Conservation (phyloP, 225 moss, liverwort and hornwort genomes). For the Sphagnum tenellum region DNA sequence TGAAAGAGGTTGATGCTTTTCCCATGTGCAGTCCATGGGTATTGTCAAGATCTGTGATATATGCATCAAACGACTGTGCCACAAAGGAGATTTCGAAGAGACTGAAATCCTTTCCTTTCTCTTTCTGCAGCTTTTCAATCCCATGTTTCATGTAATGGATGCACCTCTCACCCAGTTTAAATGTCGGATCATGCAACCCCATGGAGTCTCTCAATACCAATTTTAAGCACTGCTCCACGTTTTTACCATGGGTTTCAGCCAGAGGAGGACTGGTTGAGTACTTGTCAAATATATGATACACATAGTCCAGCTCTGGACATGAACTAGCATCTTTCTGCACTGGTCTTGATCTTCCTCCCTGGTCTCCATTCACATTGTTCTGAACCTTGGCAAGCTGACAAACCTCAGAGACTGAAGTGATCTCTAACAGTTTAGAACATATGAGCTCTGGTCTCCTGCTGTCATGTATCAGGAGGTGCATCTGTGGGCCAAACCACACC, state of each 20-base stretch:
- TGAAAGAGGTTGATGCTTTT: too few relatives aligned
- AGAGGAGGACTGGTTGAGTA: slow-evolving; percentile 41
- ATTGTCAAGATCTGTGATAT: too few relatives aligned
- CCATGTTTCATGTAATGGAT: slow-evolving; percentile 9
- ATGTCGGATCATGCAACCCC: too few relatives aligned
- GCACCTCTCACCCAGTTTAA: slow-evolving; percentile 11
- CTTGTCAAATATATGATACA: slow-evolving; percentile 47
- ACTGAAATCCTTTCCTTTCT: slow-evolving; percentile 46
- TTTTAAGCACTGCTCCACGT: too few relatives aligned
- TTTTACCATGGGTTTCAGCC: too few relatives aligned
- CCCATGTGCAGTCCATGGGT: too few relatives aligned
- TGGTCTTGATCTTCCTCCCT: not conserved
- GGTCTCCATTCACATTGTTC: not conserved
- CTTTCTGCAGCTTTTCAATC: slow-evolving; percentile 25
- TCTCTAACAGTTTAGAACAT: slow-evolving; percentile 18
- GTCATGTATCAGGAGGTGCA: slow-evolving; percentile 32
- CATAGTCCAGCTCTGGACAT: slow-evolving; percentile 33
- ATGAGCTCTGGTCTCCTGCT: slow-evolving; percentile 7
- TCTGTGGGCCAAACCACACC: slow-evolving; percentile 32
- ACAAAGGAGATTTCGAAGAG: too few relatives aligned
- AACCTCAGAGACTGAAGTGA: slow-evolving; percentile 36
- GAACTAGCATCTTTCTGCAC: not conserved
- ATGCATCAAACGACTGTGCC: too few relatives aligned
- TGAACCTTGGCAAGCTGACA: slow-evolving; percentile 22
- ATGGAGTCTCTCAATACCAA: too few relatives aligned